Conservation (phyloP, 768 basidiomycete genomes). For the Pleurotus salmoneostramineus region DNA sequence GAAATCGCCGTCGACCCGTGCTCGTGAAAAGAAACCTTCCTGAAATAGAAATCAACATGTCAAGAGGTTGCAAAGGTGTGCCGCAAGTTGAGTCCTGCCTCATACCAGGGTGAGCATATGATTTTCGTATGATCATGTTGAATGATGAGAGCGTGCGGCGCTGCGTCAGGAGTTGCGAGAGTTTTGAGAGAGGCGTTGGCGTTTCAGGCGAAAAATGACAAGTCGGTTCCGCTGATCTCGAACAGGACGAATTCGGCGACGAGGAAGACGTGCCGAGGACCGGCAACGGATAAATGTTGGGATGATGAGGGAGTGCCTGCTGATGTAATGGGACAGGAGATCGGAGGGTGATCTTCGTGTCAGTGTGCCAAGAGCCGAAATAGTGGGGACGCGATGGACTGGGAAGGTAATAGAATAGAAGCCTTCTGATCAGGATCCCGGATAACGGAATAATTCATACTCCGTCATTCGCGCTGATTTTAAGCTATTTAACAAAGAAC, state of each 20-base stretch:
- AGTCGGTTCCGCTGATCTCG: slow-evolving; percentile 3
- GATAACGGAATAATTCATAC: slow-evolving; percentile 6
- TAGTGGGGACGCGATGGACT: background rate
- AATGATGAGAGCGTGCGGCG: too few relatives aligned
- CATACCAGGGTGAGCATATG: too few relatives aligned
- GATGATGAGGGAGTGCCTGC: background rate
- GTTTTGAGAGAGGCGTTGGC: too few relatives aligned
- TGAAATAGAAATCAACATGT: background rate
- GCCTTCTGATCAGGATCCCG: slow-evolving; percentile 9
- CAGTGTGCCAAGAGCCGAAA: background rate
- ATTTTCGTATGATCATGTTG: too few relatives aligned
- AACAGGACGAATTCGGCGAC: background rate
- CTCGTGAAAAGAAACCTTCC: slow-evolving; percentile 1
- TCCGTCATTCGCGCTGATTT: slow-evolving; percentile 8
- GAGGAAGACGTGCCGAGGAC: background rate
- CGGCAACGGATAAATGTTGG: background rate
- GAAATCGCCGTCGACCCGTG: slow-evolving; percentile 7
- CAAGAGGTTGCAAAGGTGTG: too few relatives aligned
- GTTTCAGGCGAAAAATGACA: background rate
- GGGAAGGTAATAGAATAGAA: background rate
- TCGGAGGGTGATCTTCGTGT: background rate
- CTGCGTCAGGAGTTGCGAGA: too few relatives aligned
- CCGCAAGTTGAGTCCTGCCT: too few relatives aligned
- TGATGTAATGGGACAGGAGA: background rate
- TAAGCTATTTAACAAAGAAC: slow-evolving; percentile 8